Evolutionary conservation across 2,329 filamentous ascomycete genomes (phyloP).

Genomic region (Aureobasidium lini): DNA sequence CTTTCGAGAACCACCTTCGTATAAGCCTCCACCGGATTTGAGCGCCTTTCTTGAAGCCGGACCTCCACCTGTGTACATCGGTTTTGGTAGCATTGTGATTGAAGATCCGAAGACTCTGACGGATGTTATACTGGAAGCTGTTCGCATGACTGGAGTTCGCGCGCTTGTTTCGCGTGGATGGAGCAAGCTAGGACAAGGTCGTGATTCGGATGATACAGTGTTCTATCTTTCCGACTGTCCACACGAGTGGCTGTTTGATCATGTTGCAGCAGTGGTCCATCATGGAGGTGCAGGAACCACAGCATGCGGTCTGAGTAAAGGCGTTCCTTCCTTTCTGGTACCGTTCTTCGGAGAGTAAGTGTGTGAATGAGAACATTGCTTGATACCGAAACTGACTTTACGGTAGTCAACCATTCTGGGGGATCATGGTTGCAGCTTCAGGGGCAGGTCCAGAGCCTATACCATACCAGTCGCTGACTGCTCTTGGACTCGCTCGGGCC

Average conservation of each 20-base stretch:
- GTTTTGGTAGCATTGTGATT: slow-evolving; percentile 20
- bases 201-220: slow-evolving; percentile 25
- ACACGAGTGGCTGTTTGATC: slow-evolving; percentile 29
- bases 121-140: slow-evolving; percentile 29
- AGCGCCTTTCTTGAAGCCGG: slow-evolving; percentile 11
- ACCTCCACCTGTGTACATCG: slow-evolving; percentile 16
- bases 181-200: slow-evolving; percentile 27
- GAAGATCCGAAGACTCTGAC: slow-evolving; percentile 31
- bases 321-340: slow-evolving; percentile 32
- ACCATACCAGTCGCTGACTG: slow-evolving; percentile 29
- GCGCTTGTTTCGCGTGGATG: slow-evolving; percentile 33
- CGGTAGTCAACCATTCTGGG: slow-evolving; percentile 37
- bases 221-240: slow-evolving; percentile 28
- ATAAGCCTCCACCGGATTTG: slow-evolving; percentile 3
- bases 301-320: slow-evolving; percentile 29
- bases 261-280: slow-evolving; percentile 30
- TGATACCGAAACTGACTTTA: slow-evolving; percentile 11
- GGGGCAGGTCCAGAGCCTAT: slow-evolving; percentile 35
- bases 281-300: slow-evolving; percentile 33
- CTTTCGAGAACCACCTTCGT: slow-evolving; percentile 10
- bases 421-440: slow-evolving; percentile 33
- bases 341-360: slow-evolving; percentile 35
- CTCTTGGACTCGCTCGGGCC: neutral
- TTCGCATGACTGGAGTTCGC: slow-evolving; percentile 20
- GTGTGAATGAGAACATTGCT: neutral